Base-by-base conservation (phyloP, 1,284 basidiomycete species). In the Leccinum griseonigrum region DNA sequence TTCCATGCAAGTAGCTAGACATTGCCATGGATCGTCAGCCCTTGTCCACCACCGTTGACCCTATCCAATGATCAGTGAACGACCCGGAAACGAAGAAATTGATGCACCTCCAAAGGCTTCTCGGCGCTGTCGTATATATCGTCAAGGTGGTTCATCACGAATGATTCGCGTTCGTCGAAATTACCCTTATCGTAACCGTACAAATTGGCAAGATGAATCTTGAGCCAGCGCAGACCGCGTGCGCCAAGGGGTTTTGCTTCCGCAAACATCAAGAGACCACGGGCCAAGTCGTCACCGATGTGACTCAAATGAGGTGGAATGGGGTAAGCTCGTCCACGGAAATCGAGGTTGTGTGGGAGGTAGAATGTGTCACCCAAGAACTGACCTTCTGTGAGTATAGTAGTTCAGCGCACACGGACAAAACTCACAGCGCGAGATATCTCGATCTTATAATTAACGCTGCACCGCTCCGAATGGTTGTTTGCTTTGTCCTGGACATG, bases 11-110 rank as follows among this genome's bases (percentile, higher is more conserved):
- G 92, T 86, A 3, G 96, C 92, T 28, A 99, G 88, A 74, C 92
- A 97, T 76, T 99, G 97, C 95, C 96, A 99, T 9, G 95, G 95
- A 72, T 99, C 96, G 70, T 97, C 96, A 1, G 95, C 95, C 64
- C 87, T 78, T 64, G 85, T 81, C 97, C 97, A 99, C 95, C 96
- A 98, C 55, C 83, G 77, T 2, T 78, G 75, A 34, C 93, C 94
- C 80, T 88, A 60, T 46, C 14, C 18, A 56, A 4, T 43, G 16
- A 31, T 74, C n/a, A 68, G 57, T 18, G 54, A 58, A 40, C 56
- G 56, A 22, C 13, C 40, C 29, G 13, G 22, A 38, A 13, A 60
- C 10, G 61, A 62, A 16, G 46, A 18, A 53, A 59, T 58, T 58
- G 3, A 58, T 82, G 61, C 56, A 91, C 90, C n/a, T 83, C 83